Conservation (phyloP, 352 stramenopile species). For the Phytophthora melonis region DNA sequence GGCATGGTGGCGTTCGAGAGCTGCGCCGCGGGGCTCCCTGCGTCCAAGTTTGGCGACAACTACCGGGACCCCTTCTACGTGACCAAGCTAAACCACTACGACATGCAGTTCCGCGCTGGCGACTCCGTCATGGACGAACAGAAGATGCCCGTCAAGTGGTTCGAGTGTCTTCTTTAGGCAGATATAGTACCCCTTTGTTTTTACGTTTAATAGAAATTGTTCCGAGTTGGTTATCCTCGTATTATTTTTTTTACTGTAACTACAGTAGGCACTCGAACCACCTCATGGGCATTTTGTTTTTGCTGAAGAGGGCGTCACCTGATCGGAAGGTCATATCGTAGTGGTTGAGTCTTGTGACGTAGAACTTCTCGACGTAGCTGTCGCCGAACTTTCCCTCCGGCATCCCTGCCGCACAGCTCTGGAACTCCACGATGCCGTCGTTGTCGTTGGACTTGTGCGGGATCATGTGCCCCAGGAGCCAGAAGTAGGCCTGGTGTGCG, state of each 20-base stretch:
- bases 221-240: neutral
- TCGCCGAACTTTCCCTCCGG: constrained; percentile 30
- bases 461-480: constrained; percentile 16
- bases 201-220: neutral
- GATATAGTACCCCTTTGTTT: neutral
- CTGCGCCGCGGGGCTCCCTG: constrained; percentile 32
- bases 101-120: constrained; percentile 50
- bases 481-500: constrained; percentile 16
- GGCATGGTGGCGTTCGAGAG: constrained; percentile 53
- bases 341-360: constrained; percentile 60
- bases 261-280: constrained; percentile 59
- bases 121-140: constrained; percentile 40
- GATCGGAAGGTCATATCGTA: constrained; percentile 50
- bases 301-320: constrained; percentile 48
- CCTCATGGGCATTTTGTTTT: constrained; percentile 52
- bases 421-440: constrained; percentile 48
- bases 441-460: constrained; percentile 42
- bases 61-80: constrained; percentile 40
- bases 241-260: constrained; percentile 11
- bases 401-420: constrained; percentile 47
- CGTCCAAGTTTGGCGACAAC: constrained; percentile 32
- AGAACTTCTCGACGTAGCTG: constrained; percentile 44
- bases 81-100: constrained; percentile 49
- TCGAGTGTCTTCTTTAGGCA: constrained; percentile 40
- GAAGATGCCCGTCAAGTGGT: constrained; percentile 53